Base-by-base conservation (phyloP, 805 yeast species). In the Metschnikowia picachoensis region DNA sequence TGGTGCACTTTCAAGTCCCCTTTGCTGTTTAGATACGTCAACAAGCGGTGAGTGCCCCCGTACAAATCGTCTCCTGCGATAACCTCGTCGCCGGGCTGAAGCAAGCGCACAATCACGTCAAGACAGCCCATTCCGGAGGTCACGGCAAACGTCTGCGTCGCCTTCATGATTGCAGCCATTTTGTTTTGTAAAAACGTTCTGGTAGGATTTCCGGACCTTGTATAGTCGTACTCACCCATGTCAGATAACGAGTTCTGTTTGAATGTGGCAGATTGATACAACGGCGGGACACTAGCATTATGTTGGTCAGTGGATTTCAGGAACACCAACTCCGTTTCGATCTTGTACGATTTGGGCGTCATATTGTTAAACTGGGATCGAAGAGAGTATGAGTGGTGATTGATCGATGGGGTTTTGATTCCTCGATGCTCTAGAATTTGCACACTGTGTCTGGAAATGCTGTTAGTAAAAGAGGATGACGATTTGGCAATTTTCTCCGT, bases 141-240 rank as follows among this genome's bases (percentile, higher is more conserved):
- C 10, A 90, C 95, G 4, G 95, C 96, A 58, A 78, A 84, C 1
- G 88, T 82, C 41, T 83, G 77, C 28, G 77, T 67, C n/a, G 95
- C 91, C 57, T 78, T 78, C 84, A 89, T 88, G 55, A 91, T 76
- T 52, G 80, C 79, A 32, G 87, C 84, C 58, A 91, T 61, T 57
- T 91, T 95, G 39, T 78, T 72, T 64, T 91, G 96, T 49, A 90
- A 67, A 35, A 79, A 78, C 0, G 92, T 79, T 64, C 98, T 76
- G 1, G 97, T 88, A 20, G 98, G 98, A 67, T 91, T 91, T 3
- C 98, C 97, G 12, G 95, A 85, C 56, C 98, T 76, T 0, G 97
- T 88, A 67, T 87, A 87, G 56, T 82, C 85, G 51, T 72, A 72
- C 50, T 76, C 78, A 2, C 95, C 92, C 83, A 86, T 79, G 57